A percentile compares a stretch with the other conserved stretches of the same genome.
phyloP scores from a whole-genome alignment of 116 monocot genomes.

The Phalaenopsis hybrid region DNA sequence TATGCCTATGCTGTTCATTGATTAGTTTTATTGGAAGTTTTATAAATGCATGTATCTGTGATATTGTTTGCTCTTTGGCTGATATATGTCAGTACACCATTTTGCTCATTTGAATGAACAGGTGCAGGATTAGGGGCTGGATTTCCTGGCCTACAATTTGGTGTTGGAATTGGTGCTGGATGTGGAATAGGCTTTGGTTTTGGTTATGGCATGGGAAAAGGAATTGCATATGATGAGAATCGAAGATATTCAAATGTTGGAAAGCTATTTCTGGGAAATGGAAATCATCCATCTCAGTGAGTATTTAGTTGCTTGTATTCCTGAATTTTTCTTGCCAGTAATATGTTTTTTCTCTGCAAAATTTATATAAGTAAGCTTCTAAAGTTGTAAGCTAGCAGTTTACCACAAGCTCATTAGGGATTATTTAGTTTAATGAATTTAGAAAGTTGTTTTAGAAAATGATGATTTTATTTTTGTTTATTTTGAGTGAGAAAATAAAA shows the following conservation, averaged over 20 bases:
- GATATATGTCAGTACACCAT: neutral
- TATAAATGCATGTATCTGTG: neutral
- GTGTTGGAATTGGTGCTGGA: slow-evolving; percentile 80
- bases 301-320: slow-evolving; percentile 18
- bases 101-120: slow-evolving; percentile 17
- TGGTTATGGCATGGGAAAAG: slow-evolving; percentile 87
- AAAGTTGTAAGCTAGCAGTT: neutral
- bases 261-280: slow-evolving; percentile 33
- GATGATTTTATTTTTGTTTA: no score
- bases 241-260: slow-evolving; percentile 68
- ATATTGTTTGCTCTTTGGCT: neutral
- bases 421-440: no score
- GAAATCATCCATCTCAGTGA: slow-evolving; percentile 43
- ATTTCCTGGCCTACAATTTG: slow-evolving; percentile 72
- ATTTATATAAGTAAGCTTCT: neutral
- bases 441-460: no score
- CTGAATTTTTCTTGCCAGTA: neutral
- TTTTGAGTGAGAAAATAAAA: no score
- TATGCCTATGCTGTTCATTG: neutral
- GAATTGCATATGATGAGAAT: slow-evolving; percentile 64
- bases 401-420: no score
- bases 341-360: neutral
- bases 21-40: neutral
- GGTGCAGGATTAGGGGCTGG: slow-evolving; percentile 79
- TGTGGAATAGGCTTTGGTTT: slow-evolving; percentile 95